phyloP scores from a whole-genome alignment of 106 monocot genomes.

The Acorus gramineus region DNA sequence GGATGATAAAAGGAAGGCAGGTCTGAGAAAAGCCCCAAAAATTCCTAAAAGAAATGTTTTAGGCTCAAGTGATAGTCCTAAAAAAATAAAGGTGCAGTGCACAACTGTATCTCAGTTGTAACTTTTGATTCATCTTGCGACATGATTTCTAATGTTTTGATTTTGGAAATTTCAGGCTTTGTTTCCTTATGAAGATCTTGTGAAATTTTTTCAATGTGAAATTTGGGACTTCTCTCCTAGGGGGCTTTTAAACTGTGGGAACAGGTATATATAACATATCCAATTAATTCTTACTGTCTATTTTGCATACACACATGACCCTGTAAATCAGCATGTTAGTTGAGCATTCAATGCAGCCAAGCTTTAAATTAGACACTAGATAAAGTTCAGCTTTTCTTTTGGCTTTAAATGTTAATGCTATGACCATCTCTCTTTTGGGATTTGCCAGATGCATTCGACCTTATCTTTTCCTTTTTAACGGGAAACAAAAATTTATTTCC shows the following conservation, averaged over 20 bases:
- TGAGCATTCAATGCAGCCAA: neutral
- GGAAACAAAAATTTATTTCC: too few species aligned
- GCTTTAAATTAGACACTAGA: too few species aligned
- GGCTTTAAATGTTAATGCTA: too few species aligned
- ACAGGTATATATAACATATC: constrained; percentile 42
- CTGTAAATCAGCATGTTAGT: neutral
- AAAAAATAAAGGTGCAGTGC: constrained; percentile 36
- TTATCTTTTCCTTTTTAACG: too few species aligned
- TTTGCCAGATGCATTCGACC: too few species aligned
- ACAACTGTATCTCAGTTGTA: neutral
- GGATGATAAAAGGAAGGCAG: constrained; percentile 12
- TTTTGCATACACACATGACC: too few species aligned
- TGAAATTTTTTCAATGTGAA: constrained; percentile 85
- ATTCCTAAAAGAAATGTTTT: constrained; percentile 31
- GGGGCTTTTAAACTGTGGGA: constrained; percentile 93
- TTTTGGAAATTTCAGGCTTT: constrained; percentile 28
- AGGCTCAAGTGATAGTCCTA: constrained; percentile 20
- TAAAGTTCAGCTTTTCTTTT: too few species aligned
- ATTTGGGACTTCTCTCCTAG: constrained; percentile 55
- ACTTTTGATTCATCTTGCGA: neutral
- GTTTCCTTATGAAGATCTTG: constrained; percentile 72
- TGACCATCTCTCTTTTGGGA: too few species aligned
- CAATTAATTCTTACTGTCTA: too few species aligned
- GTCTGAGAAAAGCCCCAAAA: constrained; percentile 28
- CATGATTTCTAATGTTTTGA: neutral